Conservation (phyloP, 106 monocot species). For the Apostasia ramifera region DNA sequence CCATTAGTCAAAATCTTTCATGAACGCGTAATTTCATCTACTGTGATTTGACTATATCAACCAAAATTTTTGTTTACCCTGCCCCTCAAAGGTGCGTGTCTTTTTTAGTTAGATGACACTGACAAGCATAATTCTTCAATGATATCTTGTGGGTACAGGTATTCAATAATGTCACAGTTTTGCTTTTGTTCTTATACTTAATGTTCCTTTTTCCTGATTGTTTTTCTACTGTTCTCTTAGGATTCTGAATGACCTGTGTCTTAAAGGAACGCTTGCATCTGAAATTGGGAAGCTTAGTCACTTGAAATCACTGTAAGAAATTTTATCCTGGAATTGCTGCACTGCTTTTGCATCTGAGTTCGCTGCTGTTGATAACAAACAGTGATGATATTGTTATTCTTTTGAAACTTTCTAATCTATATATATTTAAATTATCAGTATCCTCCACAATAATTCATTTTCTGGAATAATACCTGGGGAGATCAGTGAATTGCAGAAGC, state of each 20-base stretch:
- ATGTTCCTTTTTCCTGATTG: neutral
- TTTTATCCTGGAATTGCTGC: neutral
- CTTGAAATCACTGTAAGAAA: conserved; percentile 49
- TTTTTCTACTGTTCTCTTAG: conserved; percentile 23
- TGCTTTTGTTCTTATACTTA: neutral
- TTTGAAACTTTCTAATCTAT: neutral
- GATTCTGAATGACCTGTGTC: conserved; percentile 42
- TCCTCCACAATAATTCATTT: conserved; percentile 54
- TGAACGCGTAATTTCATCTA: too few relatives aligned
- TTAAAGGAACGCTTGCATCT: conserved; percentile 28
- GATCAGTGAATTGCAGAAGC: conserved; percentile 22
- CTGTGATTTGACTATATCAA: too few relatives aligned
- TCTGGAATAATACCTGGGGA: conserved; percentile 40
- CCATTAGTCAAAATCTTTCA: too few relatives aligned
- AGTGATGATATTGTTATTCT: too few relatives aligned
- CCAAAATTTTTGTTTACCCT: too few relatives aligned
- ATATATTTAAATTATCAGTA: conserved; percentile 17
- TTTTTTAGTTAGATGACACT: too few relatives aligned
- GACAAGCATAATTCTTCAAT: too few relatives aligned
- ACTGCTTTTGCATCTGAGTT: too few relatives aligned
- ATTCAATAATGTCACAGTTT: too few relatives aligned
- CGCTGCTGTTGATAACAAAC: too few relatives aligned
- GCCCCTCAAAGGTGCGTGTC: too few relatives aligned
- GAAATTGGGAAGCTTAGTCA: conserved; percentile 37
- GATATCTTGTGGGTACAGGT: too few relatives aligned